Base-by-base conservation (phyloP, 2,329 filamentous ascomycete species). In the Colletotrichum tamarilloi region DNA sequence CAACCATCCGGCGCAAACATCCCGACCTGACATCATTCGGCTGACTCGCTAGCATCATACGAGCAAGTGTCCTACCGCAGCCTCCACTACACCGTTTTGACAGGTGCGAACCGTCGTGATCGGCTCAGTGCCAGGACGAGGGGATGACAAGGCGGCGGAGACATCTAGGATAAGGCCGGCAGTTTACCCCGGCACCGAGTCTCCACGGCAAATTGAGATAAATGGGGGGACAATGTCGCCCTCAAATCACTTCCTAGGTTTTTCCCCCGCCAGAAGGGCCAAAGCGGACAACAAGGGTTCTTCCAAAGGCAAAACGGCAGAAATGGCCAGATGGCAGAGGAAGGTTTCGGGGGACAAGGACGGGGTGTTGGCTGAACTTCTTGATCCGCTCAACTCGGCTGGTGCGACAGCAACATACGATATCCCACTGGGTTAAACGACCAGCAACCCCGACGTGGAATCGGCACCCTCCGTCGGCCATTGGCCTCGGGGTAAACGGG, bases 31-130 rank as follows among this genome's bases (percentile, higher is more conserved):
- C 67, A 70, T 70, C 59, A 70, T 42, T 46, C 55, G 30, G 64
- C 67, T 73, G 71, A 73, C 71, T 73, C 71, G 71, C 16, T 26
- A 7, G n/a, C 62, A 56, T 71, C 67, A 52, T 66, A 73, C 62
- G 56, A 71, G 49, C 26, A 46, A 24, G 22, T 22, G 28, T 49
- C 35, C 16, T 65, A 30, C 62, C n/a, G 24, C 26, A 28, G 19
- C 46, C 63, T 62, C 63, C 68, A 22, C 57, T 35, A 49, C 57
- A 56, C 46, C 68, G 63, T 67, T 49, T 72, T 52, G 46, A 62
- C 68, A 38, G 56, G 32, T 69, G 56, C 68, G 67, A 62, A 71
- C 67, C 71, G 62, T 62, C 65, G 63, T 56, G 35, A 52, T 67
- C 62, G 55, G 68, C 56, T 52, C 19, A n/a, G 49, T 52, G 49